Conservation (phyloP, 306 rosid species). For the Casuarina glauca region DNA sequence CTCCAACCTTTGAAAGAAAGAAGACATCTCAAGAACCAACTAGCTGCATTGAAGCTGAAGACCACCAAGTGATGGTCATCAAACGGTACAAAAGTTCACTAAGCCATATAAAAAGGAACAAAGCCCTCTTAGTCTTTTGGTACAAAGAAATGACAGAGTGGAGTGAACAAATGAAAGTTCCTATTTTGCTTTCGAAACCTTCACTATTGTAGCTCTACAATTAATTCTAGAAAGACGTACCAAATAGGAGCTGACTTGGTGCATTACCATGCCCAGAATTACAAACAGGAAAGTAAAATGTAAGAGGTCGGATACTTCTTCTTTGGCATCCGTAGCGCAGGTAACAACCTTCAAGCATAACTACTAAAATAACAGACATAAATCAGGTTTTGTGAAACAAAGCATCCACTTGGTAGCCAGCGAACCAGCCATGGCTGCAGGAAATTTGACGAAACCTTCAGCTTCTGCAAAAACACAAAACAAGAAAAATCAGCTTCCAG, state of each 20-base stretch:
- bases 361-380: not conserved
- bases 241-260: not conserved
- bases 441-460: not conserved
- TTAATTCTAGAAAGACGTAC: not conserved
- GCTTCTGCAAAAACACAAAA: slow-evolving; percentile 17
- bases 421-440: slow-evolving; percentile 3
- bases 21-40: no score
- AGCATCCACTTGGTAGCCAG: slow-evolving; percentile 5
- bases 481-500: not conserved
- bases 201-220: not conserved
- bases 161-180: not conserved
- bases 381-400: not conserved
- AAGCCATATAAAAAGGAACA: no score
- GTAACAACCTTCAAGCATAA: not conserved
- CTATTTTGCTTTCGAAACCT: not conserved
- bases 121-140: no score
- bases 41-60: no score
- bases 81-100: no score
- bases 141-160: not conserved
- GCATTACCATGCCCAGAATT: not conserved
- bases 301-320: not conserved
- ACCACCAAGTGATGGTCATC: no score
- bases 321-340: not conserved
- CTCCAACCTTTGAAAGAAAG: no score
- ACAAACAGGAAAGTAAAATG: not conserved